Conservation (phyloP, 164 flowering plant genomes). For the Warburgia ugandensis region DNA sequence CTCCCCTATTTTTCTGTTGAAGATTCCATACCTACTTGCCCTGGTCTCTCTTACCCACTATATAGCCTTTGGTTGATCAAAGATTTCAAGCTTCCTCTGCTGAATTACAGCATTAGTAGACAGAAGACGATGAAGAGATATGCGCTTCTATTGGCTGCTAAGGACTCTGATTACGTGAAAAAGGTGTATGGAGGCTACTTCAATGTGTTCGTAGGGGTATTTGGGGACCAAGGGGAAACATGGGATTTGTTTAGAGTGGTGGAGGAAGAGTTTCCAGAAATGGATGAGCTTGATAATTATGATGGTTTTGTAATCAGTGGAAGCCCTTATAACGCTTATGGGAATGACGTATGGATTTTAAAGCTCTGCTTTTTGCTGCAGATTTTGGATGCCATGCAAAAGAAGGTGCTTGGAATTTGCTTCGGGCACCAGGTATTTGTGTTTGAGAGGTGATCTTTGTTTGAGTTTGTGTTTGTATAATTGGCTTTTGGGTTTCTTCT, state of each 20-base stretch:
- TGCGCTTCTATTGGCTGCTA: constrained; percentile 55
- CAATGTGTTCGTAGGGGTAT: constrained; percentile 58
- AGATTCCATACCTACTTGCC: no score
- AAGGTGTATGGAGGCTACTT: constrained; percentile 75
- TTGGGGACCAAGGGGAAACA: constrained; percentile 55
- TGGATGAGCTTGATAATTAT: constrained; percentile 41
- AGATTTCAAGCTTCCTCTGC: no score
- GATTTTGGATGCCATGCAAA: constrained; percentile 49
- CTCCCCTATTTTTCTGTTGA: no score
- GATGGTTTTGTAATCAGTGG: constrained; percentile 77
- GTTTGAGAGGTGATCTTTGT: not conserved
- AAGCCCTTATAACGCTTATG: constrained; percentile 73
- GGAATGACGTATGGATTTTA: constrained; percentile 60
- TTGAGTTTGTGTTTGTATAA: not conserved
- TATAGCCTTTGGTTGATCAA: no score
- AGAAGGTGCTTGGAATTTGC: constrained; percentile 77
- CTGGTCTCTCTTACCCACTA: no score
- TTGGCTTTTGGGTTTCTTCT: not conserved
- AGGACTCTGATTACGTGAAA: constrained; percentile 74
- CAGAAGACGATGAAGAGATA: no score
- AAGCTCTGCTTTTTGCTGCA: constrained; percentile 53
- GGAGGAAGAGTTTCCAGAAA: constrained; percentile 67
- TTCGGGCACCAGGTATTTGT: constrained; percentile 67
- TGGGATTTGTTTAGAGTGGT: constrained; percentile 75
- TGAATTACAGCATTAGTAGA: no score